These are phyloP conservation scores for Neophaeococcomyces aloes DNA, from an alignment of 2,329 filamentous ascomycete genomes.

Conservation along the genomic window DNA sequence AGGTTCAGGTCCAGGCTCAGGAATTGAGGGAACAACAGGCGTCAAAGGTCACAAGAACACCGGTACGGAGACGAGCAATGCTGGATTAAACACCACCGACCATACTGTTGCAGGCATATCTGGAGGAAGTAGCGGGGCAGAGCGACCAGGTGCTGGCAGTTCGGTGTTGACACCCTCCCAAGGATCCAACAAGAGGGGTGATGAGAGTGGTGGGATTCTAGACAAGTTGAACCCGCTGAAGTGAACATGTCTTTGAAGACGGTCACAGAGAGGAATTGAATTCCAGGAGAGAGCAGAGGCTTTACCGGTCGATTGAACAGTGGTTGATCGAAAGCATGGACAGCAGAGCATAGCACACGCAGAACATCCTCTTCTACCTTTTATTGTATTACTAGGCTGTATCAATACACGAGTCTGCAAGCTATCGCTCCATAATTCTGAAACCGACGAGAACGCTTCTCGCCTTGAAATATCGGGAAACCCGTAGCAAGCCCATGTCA, in stretches of 20 bases:
- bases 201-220: slow-evolving; percentile 6
- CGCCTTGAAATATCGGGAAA: no score
- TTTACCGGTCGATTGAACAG: no score
- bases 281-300: background rate
- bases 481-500: no score
- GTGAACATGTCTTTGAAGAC: slow-evolving; percentile 1
- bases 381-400: no score
- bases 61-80: background rate
- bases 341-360: no score
- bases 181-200: slow-evolving; percentile 11
- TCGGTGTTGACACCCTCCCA: slow-evolving; percentile 13
- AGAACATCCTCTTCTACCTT: no score
- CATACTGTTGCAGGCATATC: slow-evolving; percentile 10
- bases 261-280: background rate
- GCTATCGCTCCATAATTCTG: no score
- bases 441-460: no score
- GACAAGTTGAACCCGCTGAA: slow-evolving; percentile 12
- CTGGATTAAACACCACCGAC: slow-evolving; percentile 3
- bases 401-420: no score
- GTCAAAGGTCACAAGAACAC: slow-evolving; percentile 13
- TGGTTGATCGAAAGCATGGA: no score
- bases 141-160: slow-evolving; percentile 13
- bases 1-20: slow-evolving; percentile 14
- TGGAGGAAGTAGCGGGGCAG: slow-evolving; percentile 8
- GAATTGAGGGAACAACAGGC: slow-evolving; percentile 17